Base-by-base conservation (phyloP, 2,329 filamentous ascomycete species). In the Venturia nashicola region DNA sequence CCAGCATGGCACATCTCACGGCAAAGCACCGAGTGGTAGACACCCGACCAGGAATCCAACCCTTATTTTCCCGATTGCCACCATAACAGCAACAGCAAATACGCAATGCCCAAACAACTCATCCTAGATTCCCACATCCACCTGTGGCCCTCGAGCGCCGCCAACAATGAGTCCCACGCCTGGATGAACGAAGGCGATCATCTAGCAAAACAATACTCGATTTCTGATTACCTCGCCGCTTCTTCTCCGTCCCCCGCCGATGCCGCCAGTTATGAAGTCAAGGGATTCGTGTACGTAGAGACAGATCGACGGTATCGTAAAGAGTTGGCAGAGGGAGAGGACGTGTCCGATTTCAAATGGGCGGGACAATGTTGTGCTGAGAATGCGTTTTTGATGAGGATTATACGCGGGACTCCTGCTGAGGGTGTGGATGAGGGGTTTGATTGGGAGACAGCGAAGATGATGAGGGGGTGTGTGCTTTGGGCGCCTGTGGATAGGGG, bases 101-200 rank as follows among this genome's bases (percentile, higher is more conserved):
- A 16, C 27, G 23, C 12, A 55, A 72, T 74, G 72, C 55, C 71
- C 16, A 66, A 68, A 3, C 67, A 65, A 48, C 67, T 67, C 36
- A 86, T 96, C 71, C 85, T 97, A 75, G 92, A 97, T 79, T 88
- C 90, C 46, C 93, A 97, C 79, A 88, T 97, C 76, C 92, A 97
- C 77, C 85, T 97, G 71, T 96, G 86, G 79, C 89, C 90, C 55
- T 75, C 79, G 57, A 82, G 83, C 62, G 88, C 77, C 59, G 72
- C 73, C 2, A 74, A 93, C 70, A 72, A 88, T 62, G 72, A 80
- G 63, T 82, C 83, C 46, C 83, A 95, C 67, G 77, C 83, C 65
- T 96, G 91, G 91, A 83, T 84, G 76, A 81, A 74, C 3, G 76
- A 83, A 5, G 76, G 79, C 59, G 75, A 81, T 70, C 80, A 84